Base-by-base conservation (phyloP, 768 basidiomycete species). In the Termitomyces sp. region DNA sequence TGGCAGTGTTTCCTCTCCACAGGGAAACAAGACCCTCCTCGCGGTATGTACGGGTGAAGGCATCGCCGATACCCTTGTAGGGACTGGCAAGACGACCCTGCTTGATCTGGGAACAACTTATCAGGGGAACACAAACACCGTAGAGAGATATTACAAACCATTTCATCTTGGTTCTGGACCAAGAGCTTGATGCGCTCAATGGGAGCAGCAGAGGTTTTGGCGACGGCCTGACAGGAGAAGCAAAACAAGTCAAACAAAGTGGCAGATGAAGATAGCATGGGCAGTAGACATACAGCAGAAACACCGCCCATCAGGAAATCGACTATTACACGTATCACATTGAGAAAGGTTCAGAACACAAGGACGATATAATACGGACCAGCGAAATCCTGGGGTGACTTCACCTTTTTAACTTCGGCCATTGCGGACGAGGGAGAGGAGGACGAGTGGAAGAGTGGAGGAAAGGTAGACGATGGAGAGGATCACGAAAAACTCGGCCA, bases 1-100 rank as follows among this genome's bases (percentile, higher is more conserved):
- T 99, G 85, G 97, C 96, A 58, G 96, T 98, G 87, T 99, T 99
- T 76, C 97, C 97, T 79, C 97, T 82, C 97, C 97, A 98, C 70
- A 99, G 81, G 22, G 97, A 90, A 62, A 94, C 81, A 54, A 97
- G 78, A 74, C 97, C 97, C 82, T 99, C 97, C 16, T 98, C 96
- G 65, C 74, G 77, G 84, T 95, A 96, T 58, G 95, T 98, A 64
- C 97, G 92, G 61, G 64, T 41, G 72, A 97, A 97, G 67, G 95
- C 97, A 78, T 98, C 97, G 58, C 70, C 75, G 66, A 99, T 81
- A 71, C 97, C 97, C 84, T 95, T 95, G 88, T 99, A 98, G 36
- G 97, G 97, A 62, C 85, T 77, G 56, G 92, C 80, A 57, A 98
- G 89, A 84, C 97, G 97, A 69, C 97, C 97, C 78, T 98, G 94